These are phyloP conservation scores for Umbelopsis vinacea DNA, from an alignment of 192 early-diverging fungal species.

Conservation along the genomic window DNA sequence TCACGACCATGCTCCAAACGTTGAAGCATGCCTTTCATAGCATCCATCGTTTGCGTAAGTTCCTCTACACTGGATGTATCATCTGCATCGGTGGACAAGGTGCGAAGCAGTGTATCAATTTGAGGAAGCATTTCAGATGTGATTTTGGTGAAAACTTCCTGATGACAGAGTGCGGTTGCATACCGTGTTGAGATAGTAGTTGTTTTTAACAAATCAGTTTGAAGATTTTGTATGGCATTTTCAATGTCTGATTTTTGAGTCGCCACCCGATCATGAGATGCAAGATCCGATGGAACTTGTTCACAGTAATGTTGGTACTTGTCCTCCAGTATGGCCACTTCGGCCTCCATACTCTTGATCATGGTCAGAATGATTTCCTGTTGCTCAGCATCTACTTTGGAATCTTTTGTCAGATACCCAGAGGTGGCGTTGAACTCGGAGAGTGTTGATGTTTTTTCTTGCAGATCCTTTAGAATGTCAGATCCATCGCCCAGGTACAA, in stretches of 20 bases:
- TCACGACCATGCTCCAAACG: background rate
- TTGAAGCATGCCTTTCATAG: background rate
- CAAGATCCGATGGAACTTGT: background rate
- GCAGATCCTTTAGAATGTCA: background rate
- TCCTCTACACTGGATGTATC: background rate
- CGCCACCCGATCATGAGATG: background rate
- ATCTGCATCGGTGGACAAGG: background rate
- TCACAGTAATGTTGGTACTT: background rate
- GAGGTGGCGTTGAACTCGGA: background rate
- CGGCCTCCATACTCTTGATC: background rate
- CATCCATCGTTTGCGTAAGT: background rate
- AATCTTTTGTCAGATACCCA: background rate
- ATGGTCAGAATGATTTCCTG: background rate
- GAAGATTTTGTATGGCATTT: no score
- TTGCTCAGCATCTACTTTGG: background rate
- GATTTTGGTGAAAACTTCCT: background rate
- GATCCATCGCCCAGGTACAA: background rate
- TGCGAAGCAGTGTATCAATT: background rate
- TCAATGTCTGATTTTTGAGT: background rate
- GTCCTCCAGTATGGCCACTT: background rate
- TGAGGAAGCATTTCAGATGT: background rate
- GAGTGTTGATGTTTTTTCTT: background rate
- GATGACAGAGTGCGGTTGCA: background rate
- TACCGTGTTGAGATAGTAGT: background rate
- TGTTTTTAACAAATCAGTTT: background rate